Evolutionary conservation across 2,329 filamentous ascomycete genomes (phyloP).

Genomic region (Fusarium sp.): DNA sequence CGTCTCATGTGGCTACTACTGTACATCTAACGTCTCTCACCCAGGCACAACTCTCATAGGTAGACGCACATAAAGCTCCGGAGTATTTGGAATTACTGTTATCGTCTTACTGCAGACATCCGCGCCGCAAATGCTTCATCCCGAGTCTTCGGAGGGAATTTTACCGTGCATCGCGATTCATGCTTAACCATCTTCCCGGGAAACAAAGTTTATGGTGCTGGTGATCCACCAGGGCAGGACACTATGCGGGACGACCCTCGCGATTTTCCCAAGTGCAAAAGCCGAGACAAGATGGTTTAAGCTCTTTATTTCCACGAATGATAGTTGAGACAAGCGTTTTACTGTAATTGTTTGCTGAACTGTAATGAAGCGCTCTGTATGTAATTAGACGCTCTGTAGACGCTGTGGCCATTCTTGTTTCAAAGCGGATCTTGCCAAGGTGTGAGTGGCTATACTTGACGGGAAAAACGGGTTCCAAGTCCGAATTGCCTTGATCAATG

Average conservation of each 20-base stretch:
- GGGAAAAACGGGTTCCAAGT: conserved; percentile 18
- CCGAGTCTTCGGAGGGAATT: not conserved
- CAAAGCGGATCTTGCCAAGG: conserved; percentile 19
- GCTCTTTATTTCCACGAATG: conserved; percentile 24
- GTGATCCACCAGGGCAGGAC: conserved; percentile 6
- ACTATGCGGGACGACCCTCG: conserved; percentile 1
- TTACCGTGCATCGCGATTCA: conserved; percentile 8
- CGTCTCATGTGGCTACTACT: not conserved
- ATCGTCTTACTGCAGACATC: not conserved
- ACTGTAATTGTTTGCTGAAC: not conserved
- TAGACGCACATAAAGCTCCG: not conserved
- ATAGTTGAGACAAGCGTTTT: not conserved
- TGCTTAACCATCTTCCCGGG: conserved; percentile 5
- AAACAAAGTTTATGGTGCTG: not conserved
- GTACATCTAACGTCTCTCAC: not conserved
- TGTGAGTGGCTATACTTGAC: not conserved
- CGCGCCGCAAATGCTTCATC: conserved; percentile 10
- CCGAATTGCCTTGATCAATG: conserved; percentile 12
- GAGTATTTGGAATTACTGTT: not conserved
- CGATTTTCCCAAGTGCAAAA: conserved; percentile 5
- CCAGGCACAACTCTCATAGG: not conserved
- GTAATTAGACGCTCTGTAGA: not conserved
- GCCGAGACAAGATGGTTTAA: conserved; percentile 5
- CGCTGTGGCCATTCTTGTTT: conserved; percentile 8
- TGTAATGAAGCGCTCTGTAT: not conserved